These are phyloP conservation scores for Neobulgaria alba DNA, from an alignment of 2,329 filamentous ascomycete species.

Conservation along the genomic window DNA sequence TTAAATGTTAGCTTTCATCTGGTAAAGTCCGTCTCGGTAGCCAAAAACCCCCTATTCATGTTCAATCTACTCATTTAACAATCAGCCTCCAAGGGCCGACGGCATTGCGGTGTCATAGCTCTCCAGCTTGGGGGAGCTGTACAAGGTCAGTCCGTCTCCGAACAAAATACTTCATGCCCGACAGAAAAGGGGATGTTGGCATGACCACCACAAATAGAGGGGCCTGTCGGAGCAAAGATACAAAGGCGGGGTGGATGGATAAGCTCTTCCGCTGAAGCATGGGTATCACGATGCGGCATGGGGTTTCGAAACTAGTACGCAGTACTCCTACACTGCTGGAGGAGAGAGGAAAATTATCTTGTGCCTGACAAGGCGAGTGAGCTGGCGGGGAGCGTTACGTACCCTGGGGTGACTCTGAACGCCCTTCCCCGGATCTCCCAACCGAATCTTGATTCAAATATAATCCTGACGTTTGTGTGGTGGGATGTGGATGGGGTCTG, in stretches of 20 bases:
- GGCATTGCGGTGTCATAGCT: not conserved
- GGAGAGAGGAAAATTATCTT: not conserved
- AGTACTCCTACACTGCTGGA: not conserved
- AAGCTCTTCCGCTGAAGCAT: not conserved
- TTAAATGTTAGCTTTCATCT: not conserved
- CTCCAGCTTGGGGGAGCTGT: not conserved
- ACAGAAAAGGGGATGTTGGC: not conserved
- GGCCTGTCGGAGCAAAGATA: not conserved
- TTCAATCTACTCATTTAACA: not conserved
- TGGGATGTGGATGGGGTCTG: not conserved
- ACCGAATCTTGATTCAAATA: not conserved
- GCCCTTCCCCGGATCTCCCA: not conserved
- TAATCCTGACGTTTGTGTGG: not conserved
- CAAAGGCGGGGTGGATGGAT: not conserved
- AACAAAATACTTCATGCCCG: not conserved
- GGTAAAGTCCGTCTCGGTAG: not conserved
- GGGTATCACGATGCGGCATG: not conserved
- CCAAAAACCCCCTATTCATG: not conserved
- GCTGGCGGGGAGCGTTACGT: too few species aligned
- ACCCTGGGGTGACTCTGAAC: not conserved
- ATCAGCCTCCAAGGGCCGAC: not conserved
- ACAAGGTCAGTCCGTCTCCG: not conserved
- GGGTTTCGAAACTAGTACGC: not conserved
- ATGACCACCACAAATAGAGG: not conserved
- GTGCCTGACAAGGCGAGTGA: not conserved